Evolutionary conservation across 2,329 filamentous ascomycete genomes (phyloP).

Genomic region (Pleurostoma richardsiae): DNA sequence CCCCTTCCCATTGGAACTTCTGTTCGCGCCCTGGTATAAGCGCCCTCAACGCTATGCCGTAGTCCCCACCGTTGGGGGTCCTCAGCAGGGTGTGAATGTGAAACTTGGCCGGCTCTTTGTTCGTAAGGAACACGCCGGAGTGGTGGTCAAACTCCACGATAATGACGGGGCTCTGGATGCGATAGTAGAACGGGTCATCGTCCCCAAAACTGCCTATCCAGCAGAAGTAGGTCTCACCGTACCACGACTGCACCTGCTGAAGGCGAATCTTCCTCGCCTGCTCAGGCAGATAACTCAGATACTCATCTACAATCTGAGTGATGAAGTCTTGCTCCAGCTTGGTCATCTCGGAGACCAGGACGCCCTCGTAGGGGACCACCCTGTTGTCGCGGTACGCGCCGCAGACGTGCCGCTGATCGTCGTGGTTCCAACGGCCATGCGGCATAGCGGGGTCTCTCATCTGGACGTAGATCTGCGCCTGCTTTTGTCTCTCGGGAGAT

Average conservation of each 20-base stretch:
- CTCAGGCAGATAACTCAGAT: conserved; percentile 62
- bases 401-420: conserved; percentile 73
- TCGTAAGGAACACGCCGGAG: conserved; percentile 71
- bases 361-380: conserved; percentile 68
- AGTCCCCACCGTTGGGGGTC: conserved; percentile 72
- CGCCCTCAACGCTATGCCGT: conserved; percentile 51
- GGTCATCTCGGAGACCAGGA: conserved; percentile 46
- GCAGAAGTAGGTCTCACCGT: conserved; percentile 68
- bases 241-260: conserved; percentile 46
- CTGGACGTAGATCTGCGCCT: conserved; percentile 51
- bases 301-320: conserved; percentile 56
- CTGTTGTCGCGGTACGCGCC: conserved; percentile 77
- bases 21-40: conserved; percentile 31
- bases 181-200: conserved; percentile 70
- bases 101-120: conserved; percentile 69
- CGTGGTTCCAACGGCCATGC: conserved; percentile 68
- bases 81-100: conserved; percentile 73
- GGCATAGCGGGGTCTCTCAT: conserved; percentile 64
- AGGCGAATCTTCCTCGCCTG: conserved; percentile 49
- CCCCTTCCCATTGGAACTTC: conserved; percentile 35
- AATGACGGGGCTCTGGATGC: conserved; percentile 71
- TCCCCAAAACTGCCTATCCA: conserved; percentile 71
- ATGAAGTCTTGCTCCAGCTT: conserved; percentile 47
- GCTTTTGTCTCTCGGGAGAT: conserved; percentile 31
- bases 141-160: conserved; percentile 77